Percentiles rank a stretch among this genome's conserved stretches.
Conservation (phyloP, 192 early-diverging fungal species). For the Kickxella alabastrina region DNA sequence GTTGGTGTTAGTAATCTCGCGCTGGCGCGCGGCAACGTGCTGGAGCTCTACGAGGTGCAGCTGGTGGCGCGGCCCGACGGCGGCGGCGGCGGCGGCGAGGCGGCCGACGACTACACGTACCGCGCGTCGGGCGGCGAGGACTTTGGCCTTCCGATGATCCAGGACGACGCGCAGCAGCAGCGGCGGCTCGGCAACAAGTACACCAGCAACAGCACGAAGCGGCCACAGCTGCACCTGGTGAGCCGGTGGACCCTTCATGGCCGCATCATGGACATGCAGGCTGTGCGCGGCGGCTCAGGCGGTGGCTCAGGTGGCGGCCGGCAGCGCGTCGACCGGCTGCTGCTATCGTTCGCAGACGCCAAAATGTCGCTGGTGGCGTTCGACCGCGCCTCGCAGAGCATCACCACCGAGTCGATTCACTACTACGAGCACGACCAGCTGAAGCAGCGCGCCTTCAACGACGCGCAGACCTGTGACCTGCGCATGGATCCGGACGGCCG, state of each 20-base stretch:
- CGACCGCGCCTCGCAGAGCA: conserved; percentile 63
- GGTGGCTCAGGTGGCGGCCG: too few species aligned
- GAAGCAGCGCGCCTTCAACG: conserved; percentile 59
- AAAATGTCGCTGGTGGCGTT: conserved; percentile 93
- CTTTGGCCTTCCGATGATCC: conserved; percentile 42
- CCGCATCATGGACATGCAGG: conserved; percentile 33
- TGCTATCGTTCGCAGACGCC: conserved; percentile 45
- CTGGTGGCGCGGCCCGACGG: conserved; percentile 13
- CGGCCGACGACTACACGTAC: conserved; percentile 31
- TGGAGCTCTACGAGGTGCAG: conserved; percentile 45
- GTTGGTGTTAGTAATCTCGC: conserved; percentile 37
- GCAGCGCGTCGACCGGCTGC: conserved; percentile 25
- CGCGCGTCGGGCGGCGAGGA: conserved; percentile 8
- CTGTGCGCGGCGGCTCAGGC: conserved; percentile 22
- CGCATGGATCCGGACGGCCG: conserved; percentile 80
- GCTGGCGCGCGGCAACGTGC: conserved; percentile 41
- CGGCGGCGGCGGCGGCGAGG: conserved; percentile 17
- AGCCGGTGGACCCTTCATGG: conserved; percentile 46
- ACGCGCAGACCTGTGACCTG: conserved; percentile 34
- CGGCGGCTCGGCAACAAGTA: conserved; percentile 4
- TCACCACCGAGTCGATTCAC: conserved; percentile 93
- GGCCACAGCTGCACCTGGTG: conserved; percentile 40
- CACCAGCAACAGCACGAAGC: conserved; percentile 15
- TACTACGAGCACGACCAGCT: conserved; percentile 93
- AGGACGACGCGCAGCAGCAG: conserved; percentile 12